Base-by-base conservation (phyloP, 2,329 filamentous ascomycete species). In the Cladosporium sp. region DNA sequence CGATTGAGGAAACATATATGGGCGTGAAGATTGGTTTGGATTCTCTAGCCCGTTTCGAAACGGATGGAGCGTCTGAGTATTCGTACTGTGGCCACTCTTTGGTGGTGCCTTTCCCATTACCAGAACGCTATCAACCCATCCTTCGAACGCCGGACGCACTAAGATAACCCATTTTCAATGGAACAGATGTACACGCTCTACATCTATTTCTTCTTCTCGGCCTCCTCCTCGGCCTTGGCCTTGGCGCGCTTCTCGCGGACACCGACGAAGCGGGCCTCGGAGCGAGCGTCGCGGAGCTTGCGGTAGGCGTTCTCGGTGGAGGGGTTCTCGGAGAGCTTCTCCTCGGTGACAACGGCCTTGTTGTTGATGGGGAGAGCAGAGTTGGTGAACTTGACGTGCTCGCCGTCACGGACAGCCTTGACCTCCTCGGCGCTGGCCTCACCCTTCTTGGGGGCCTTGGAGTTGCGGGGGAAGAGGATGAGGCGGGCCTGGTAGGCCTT, bases 381-480 rank as follows among this genome's bases (percentile, higher is more conserved):
- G 60, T 67, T 67, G 66, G 74, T 76, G 60, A 63, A 61, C 63
- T 68, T 67, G 63, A 72, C 66, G 58, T 65, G 80, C 78, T 60
- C 80, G 70, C 82, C 77, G 64, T 79, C 75, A 76, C 82, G 81
- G 76, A 85, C 85, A 72, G 87, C 79, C 76, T 86, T 88, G 80
- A 94, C 87, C 64, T 89, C 87, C 74, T 93, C 89, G 76, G 90
- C 90, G 78, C 88, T 83, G 66, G 88, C 88, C 81, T 96, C 91
- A 78, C 90, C 90, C 78, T 89, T 88, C 90, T 96, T 97, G 82
- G 88, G 86, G 82, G 94, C 87, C 82, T 92, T 92, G 77, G 86
- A 86, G 82, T 90, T 92, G 85, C 92, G 91, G 77, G 94, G 94
- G 86, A 99, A 97, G 77, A 99, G 86, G 78, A 99, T 96, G 75